phyloP scores from a whole-genome alignment of 169 alveolate species.

The Eimeria praecox region DNA sequence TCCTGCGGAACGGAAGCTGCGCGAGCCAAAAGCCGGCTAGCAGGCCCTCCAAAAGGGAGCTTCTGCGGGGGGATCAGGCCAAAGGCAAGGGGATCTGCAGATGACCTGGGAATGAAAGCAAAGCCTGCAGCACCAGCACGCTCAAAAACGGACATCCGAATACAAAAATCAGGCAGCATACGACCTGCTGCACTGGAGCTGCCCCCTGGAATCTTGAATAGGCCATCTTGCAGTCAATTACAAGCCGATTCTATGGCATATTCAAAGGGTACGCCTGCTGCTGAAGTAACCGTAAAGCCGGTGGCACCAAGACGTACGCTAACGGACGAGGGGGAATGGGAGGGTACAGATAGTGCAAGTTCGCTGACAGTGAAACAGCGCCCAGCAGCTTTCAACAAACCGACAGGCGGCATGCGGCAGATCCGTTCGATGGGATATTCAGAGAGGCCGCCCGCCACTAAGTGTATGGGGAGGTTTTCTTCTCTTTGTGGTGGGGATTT shows the following conservation, averaged over 20 bases:
- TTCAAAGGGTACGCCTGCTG: not conserved
- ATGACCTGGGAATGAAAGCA: not conserved
- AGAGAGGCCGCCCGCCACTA: not conserved
- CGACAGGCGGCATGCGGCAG: not conserved
- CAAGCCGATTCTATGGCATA: not conserved
- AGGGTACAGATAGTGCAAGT: not conserved
- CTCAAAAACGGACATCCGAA: not conserved
- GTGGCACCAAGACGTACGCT: not conserved
- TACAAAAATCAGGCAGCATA: not conserved
- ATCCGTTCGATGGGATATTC: not conserved
- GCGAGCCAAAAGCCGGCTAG: not conserved
- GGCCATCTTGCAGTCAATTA: not conserved
- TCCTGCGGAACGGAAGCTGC: not conserved
- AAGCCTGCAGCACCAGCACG: not conserved
- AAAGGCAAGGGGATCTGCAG: conserved; percentile 3
- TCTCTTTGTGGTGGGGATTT: not conserved
- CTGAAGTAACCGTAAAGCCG: not conserved
- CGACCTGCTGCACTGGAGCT: not conserved
- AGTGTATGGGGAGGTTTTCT: not conserved
- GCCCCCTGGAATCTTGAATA: not conserved
- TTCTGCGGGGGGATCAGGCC: not conserved
- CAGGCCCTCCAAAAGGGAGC: not conserved
- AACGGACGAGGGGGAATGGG: not conserved
- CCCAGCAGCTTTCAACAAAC: not conserved
- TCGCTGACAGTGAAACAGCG: not conserved